Evolutionary conservation across 257 asterid species (phyloP).

Genomic region (Rehmannia glutinosa): DNA sequence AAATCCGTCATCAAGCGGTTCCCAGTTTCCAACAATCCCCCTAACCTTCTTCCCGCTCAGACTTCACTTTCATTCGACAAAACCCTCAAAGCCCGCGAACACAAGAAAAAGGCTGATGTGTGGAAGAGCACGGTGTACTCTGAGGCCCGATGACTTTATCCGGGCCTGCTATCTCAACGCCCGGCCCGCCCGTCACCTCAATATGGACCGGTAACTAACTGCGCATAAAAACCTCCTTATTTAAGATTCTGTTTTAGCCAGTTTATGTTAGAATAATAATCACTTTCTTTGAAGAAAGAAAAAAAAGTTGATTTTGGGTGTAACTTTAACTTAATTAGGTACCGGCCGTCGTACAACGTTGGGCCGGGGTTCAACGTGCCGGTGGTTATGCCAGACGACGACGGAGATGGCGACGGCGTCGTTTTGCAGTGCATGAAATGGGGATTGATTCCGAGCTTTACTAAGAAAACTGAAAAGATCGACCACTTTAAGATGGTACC

Average conservation of each 20-base stretch:
- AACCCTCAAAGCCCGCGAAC: constrained; percentile 21
- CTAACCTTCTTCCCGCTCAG: constrained; percentile 22
- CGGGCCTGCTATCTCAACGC: constrained; percentile 69
- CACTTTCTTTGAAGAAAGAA: background rate
- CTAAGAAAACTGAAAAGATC: constrained; percentile 66
- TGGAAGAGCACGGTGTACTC: constrained; percentile 81
- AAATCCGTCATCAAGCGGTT: constrained; percentile 3
- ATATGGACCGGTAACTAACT: constrained; percentile 61
- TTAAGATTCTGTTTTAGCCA: too few species aligned
- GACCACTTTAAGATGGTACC: constrained; percentile 87
- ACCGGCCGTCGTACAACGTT: constrained; percentile 71
- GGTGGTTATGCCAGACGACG: constrained; percentile 67
- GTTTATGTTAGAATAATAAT: too few species aligned
- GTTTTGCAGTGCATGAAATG: constrained; percentile 90
- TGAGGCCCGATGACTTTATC: constrained; percentile 55
- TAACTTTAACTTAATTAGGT: constrained; percentile 36
- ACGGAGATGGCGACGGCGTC: constrained; percentile 37
- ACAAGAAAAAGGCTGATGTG: constrained; percentile 46
- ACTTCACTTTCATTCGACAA: constrained; percentile 8
- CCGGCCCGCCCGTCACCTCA: constrained; percentile 60
- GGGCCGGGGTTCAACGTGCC: constrained; percentile 87
- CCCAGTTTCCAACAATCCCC: background rate
- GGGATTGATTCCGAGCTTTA: constrained; percentile 91
- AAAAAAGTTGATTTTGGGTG: background rate
- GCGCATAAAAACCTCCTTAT: too few species aligned